Evolutionary conservation across 2,329 filamentous ascomycete genomes (phyloP).

Genomic region (Monilinia laxa): DNA sequence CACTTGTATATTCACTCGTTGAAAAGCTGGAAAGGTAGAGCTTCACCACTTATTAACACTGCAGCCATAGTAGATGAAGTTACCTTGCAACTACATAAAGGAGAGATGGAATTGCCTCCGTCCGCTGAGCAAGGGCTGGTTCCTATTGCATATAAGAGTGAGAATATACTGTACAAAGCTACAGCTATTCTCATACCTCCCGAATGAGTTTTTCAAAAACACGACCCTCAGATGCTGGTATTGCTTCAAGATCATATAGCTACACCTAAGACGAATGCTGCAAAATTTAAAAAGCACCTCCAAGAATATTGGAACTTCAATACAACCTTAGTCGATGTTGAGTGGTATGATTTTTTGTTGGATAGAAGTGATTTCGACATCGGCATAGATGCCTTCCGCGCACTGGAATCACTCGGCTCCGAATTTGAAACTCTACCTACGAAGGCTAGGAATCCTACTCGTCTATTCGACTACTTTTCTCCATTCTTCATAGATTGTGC

Average conservation of each 20-base stretch:
- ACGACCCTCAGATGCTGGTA: not conserved
- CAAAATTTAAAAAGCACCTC: not conserved
- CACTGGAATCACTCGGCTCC: not conserved
- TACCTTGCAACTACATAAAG: not conserved
- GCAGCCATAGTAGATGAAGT: not conserved
- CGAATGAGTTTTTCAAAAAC: not conserved
- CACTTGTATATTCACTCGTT: slow-evolving; percentile 3
- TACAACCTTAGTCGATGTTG: slow-evolving; percentile 7
- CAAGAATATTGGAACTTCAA: slow-evolving; percentile 1
- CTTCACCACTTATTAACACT: not conserved
- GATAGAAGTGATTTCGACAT: slow-evolving; percentile 15
- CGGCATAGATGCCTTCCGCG: slow-evolving; percentile 24
- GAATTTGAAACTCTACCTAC: slow-evolving; percentile 7
- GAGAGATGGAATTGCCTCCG: not conserved
- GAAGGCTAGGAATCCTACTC: not conserved
- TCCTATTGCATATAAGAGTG: not conserved
- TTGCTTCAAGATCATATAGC: not conserved
- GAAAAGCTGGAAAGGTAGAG: slow-evolving; percentile 12
- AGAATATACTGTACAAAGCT: not conserved
- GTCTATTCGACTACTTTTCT: slow-evolving; percentile 27
- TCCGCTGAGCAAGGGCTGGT: not conserved
- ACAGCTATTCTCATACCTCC: slow-evolving; percentile 1
- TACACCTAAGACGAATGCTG: not conserved
- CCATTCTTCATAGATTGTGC: slow-evolving; percentile 27
- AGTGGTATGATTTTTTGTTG: not conserved